Evolutionary conservation across 306 rosid genomes (phyloP), one percentile per base, ranked within the genome.

Genomic region (Gastrolobium villosum): DNA sequence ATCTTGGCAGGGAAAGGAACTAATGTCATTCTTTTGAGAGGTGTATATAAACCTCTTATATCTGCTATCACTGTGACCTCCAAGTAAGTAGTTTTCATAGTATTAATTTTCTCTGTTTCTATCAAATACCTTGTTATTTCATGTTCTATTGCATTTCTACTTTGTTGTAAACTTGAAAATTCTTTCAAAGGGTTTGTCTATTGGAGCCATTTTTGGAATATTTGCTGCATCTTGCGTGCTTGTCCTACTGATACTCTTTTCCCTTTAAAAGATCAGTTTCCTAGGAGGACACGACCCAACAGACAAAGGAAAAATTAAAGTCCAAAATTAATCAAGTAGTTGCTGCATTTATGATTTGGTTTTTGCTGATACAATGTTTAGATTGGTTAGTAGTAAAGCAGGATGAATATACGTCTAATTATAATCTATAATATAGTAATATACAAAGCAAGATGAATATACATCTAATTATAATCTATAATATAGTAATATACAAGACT

Each of bases 1-100:
- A 56, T 84, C 89, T 77, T 93, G 93, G 91, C 84, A 35, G 96
- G 98, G 63, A 91, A 93, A 89, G 94, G 98, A 78, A 89, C 96
- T 32, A 85, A 82, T 64, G 80, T 88, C 26, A 77, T 93, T 83
- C 98, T 94, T 34, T 13, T 35, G 2, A 87, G 89, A 82, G 88
- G 96, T 65, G 90, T 86, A 41, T 91, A 91, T 77, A 96, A 94
- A 77, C 98, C 96, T 86, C 90, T 93, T 39, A 93, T 93, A 83
- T 89, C 94, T 66, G 94, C 93, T 14, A 88, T 93, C 65, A 72
- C 88, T 2, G 88, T 93, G 65, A 86, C 91, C 50, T n/a, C 88
- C 96, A 70, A 88, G 98, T 90, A 82, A 81, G 87, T 55, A 72
- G 50, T 59, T 49, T 71, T 68, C 15, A 30, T 9, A 1, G 49